phyloP scores from a whole-genome alignment of 2,329 filamentous ascomycete species.

The Teratosphaeria nubilosa region DNA sequence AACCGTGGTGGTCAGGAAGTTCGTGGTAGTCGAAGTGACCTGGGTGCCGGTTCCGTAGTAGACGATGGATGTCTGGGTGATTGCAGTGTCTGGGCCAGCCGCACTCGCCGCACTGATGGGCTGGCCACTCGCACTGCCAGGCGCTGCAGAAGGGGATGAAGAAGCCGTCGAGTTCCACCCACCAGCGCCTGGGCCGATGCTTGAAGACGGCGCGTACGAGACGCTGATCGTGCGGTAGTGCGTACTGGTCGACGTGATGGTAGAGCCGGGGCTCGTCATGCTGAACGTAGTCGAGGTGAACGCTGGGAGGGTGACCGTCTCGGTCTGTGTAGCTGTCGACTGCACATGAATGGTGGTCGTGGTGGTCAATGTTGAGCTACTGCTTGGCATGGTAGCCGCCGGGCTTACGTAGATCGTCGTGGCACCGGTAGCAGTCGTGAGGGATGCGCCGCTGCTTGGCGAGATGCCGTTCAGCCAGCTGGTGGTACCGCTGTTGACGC shows the following conservation, averaged over 20 bases:
- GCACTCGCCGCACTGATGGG: not conserved
- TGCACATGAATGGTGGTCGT: conserved; percentile 7
- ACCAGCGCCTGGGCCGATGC: conserved; percentile 14
- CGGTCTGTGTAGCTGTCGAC: conserved; percentile 3
- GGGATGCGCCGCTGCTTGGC: conserved; percentile 14
- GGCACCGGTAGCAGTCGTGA: conserved; percentile 11
- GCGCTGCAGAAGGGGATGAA: not conserved
- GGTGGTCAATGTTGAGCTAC: conserved; percentile 8
- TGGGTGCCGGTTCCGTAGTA: conserved; percentile 16
- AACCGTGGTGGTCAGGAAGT: conserved; percentile 17
- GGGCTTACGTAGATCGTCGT: conserved; percentile 13
- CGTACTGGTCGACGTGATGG: conserved; percentile 20
- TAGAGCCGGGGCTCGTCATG: conserved; percentile 12
- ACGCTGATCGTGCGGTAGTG: conserved; percentile 15
- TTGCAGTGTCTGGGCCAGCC: conserved; percentile 10
- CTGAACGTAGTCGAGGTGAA: conserved; percentile 20
- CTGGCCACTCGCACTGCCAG: conserved; percentile 3
- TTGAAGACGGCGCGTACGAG: conserved; percentile 11
- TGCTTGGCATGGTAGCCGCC: conserved; percentile 5
- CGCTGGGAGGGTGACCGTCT: conserved; percentile 11
- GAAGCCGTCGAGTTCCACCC: conserved; percentile 17
- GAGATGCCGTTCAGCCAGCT: conserved; percentile 18
- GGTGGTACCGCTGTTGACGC: conserved; percentile 12
- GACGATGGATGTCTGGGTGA: conserved; percentile 11
- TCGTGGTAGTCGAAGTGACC: conserved; percentile 19